A percentile compares a stretch with the other conserved stretches of the same genome.
phyloP scores from a whole-genome alignment of 2,329 filamentous ascomycete species.

The Ophiostoma triangulosporum region DNA sequence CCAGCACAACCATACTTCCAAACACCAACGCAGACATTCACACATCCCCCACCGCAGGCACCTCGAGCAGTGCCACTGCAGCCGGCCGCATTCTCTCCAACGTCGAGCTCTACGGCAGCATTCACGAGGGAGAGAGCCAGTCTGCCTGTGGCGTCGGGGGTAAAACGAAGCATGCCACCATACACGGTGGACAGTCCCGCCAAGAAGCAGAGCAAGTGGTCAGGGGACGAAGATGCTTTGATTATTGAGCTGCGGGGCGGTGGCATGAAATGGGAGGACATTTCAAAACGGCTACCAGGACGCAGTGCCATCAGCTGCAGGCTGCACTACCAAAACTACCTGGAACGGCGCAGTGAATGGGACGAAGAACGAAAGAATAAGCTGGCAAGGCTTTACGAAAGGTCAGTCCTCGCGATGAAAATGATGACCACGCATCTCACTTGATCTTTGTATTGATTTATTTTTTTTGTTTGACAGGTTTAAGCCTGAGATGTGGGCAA shows the following conservation, averaged over 20 bases:
- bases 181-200: slow-evolving; percentile 54
- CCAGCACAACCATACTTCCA: background rate
- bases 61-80: background rate
- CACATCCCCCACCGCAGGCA: background rate
- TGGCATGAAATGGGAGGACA: slow-evolving; percentile 98
- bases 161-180: slow-evolving; percentile 31
- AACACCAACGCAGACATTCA: background rate
- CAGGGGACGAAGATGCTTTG: slow-evolving; percentile 77
- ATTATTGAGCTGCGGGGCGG: slow-evolving; percentile 84
- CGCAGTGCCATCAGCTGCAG: slow-evolving; percentile 89
- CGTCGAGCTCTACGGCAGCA: background rate
- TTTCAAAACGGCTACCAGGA: slow-evolving; percentile 79
- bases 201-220: slow-evolving; percentile 97
- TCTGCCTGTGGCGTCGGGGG: background rate
- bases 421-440: slow-evolving; percentile 1
- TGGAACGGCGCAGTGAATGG: slow-evolving; percentile 87
- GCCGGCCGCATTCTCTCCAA: background rate
- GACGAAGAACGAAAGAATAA: slow-evolving; percentile 97
- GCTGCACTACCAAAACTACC: slow-evolving; percentile 92
- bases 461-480: slow-evolving; percentile 56
- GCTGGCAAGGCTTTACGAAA: slow-evolving; percentile 84
- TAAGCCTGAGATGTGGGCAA: slow-evolving; percentile 96
- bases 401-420: slow-evolving; percentile 35
- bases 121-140: background rate
- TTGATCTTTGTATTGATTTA: background rate